Evolutionary conservation across 2,329 filamentous ascomycete genomes (phyloP).

Genomic region (Neonectria ditissima): DNA sequence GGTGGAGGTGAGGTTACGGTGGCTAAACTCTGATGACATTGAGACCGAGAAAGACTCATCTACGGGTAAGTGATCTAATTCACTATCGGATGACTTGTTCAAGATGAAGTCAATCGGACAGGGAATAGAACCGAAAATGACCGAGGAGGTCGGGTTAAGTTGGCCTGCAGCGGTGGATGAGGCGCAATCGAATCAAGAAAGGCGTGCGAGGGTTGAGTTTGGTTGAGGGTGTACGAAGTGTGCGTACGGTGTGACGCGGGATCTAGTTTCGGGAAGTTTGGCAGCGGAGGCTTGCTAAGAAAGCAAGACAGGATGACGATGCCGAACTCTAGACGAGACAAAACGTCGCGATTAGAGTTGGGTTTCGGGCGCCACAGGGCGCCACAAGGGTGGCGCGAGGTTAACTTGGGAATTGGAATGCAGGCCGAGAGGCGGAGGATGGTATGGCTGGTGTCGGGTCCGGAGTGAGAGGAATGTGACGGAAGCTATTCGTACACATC

Average conservation of each 20-base stretch:
- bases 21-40: constrained; percentile 32
- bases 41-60: constrained; percentile 6
- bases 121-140: background rate
- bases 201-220: constrained; percentile 13
- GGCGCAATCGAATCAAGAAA: constrained; percentile 15
- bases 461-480: constrained; percentile 40
- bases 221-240: background rate
- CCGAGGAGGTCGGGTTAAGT: constrained; percentile 2
- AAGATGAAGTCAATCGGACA: background rate
- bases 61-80: background rate
- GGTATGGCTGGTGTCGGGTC: constrained; percentile 30
- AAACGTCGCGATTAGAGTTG: constrained; percentile 37
- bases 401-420: constrained; percentile 36
- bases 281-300: constrained; percentile 23
- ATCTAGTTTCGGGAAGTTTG: constrained; percentile 19
- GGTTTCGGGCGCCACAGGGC: constrained; percentile 21
- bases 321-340: constrained; percentile 38
- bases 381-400: constrained; percentile 32
- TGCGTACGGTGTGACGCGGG: constrained; percentile 17
- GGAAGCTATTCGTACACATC: constrained; percentile 28
- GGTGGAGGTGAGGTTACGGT: constrained; percentile 32
- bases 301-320: constrained; percentile 26
- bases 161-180: background rate
- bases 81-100: background rate
- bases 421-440: constrained; percentile 11